Percentiles rank a stretch among this genome's conserved stretches.
These are phyloP conservation scores for Saccharomyces jurei DNA, from an alignment of 805 yeast species.

Conservation along the genomic window DNA sequence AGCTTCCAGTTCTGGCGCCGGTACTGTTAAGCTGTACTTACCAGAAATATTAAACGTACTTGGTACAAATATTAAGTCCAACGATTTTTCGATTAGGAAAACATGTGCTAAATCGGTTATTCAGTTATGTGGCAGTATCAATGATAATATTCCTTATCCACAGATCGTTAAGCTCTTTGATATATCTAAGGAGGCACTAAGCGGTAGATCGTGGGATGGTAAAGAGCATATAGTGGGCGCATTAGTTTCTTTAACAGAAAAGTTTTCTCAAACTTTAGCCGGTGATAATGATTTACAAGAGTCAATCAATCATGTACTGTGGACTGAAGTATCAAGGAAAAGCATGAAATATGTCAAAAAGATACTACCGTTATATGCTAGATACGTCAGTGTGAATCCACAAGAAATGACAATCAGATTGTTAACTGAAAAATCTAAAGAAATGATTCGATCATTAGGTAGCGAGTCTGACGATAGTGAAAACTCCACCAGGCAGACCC, in stretches of 20 bases:
- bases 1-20: constrained; percentile 63
- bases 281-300: constrained; percentile 28
- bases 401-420: constrained; percentile 7
- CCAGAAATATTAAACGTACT: constrained; percentile 56
- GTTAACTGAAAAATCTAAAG: constrained; percentile 21
- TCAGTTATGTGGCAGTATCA: constrained; percentile 44
- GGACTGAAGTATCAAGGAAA: constrained; percentile 56
- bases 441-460: constrained; percentile 16
- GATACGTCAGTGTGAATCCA: constrained; percentile 37
- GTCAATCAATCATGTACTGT: constrained; percentile 38
- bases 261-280: constrained; percentile 34
- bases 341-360: constrained; percentile 56
- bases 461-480: constrained; percentile 17
- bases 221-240: constrained; percentile 72
- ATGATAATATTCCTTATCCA: constrained; percentile 21
- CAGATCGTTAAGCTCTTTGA: constrained; percentile 37
- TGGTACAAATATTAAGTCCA: constrained; percentile 43
- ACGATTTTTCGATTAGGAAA: constrained; percentile 56
- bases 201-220: constrained; percentile 83
- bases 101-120: constrained; percentile 63
- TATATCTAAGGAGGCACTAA: constrained; percentile 49
- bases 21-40: constrained; percentile 60
- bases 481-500: constrained; percentile 1
- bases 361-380: constrained; percentile 47
- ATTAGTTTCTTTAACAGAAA: constrained; percentile 47